These are phyloP conservation scores for Hypoxylon lenormandii DNA, from an alignment of 495 filamentous ascomycete species.

Conservation along the genomic window DNA sequence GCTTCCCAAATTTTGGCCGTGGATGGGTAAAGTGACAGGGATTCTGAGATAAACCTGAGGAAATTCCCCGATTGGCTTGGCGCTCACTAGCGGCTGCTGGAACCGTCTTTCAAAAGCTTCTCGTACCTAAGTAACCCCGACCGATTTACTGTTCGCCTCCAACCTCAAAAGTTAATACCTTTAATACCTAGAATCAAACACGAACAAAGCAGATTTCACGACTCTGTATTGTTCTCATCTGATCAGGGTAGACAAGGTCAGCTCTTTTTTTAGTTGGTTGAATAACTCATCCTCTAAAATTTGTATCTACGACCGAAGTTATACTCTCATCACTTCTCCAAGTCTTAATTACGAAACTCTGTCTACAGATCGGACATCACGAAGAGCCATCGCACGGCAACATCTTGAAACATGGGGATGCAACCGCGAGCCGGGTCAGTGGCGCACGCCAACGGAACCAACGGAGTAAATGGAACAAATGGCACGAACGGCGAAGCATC, in stretches of 20 bases:
- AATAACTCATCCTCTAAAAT: neutral
- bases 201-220: constrained; percentile 14
- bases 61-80: constrained; percentile 39
- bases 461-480: constrained; percentile 23
- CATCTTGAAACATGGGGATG: constrained; percentile 42
- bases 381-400: constrained; percentile 6
- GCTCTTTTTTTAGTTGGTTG: neutral
- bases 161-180: constrained; percentile 8
- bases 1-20: constrained; percentile 32
- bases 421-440: constrained; percentile 46
- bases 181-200: neutral
- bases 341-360: neutral
- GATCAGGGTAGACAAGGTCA: neutral
- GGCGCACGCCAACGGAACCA: constrained; percentile 25
- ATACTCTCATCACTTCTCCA: neutral
- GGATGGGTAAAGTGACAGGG: constrained; percentile 24
- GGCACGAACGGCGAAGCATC: constrained; percentile 31
- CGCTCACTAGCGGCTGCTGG: constrained; percentile 11
- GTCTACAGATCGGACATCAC: neutral
- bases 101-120: constrained; percentile 12
- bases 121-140: constrained; percentile 40
- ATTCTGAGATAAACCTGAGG: neutral
- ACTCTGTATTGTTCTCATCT: neutral
- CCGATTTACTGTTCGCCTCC: constrained; percentile 11
- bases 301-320: neutral